Evolutionary conservation across 1,284 basidiomycete genomes (phyloP).

Genomic region (Cryptococcus neoformans): DNA sequence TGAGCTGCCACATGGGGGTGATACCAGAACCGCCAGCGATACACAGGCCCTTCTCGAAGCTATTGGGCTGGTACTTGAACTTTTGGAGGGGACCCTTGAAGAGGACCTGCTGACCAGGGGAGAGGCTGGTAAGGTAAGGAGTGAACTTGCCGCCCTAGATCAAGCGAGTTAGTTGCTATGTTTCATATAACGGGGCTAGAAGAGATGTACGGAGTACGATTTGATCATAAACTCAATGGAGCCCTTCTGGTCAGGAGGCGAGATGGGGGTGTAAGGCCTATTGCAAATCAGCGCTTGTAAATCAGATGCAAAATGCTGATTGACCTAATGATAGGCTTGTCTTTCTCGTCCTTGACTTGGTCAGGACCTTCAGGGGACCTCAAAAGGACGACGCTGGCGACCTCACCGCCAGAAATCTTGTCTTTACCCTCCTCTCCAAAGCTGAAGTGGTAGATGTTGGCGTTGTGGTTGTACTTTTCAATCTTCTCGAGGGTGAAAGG

Average conservation of each 20-base stretch:
- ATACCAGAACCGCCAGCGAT: slow-evolving; percentile 67
- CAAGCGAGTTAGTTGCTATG: neutral
- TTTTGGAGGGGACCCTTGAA: slow-evolving; percentile 91
- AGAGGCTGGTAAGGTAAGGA: slow-evolving; percentile 65
- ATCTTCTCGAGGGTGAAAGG: slow-evolving; percentile 74
- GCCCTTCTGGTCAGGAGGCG: slow-evolving; percentile 65
- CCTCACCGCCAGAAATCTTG: slow-evolving; percentile 62
- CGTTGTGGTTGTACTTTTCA: slow-evolving; percentile 90
- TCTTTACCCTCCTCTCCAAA: slow-evolving; percentile 65
- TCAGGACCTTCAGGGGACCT: slow-evolving; percentile 51
- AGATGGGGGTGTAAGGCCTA: slow-evolving; percentile 77
- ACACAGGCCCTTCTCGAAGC: slow-evolving; percentile 79
- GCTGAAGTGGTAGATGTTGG: slow-evolving; percentile 77
- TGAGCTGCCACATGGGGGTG: slow-evolving; percentile 58
- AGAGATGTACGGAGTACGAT: slow-evolving; percentile 54
- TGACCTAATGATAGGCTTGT: slow-evolving; percentile 78
- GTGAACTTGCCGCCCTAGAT: slow-evolving; percentile 67
- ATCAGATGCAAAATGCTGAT: slow-evolving; percentile 10
- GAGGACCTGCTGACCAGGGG: slow-evolving; percentile 76
- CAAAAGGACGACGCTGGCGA: slow-evolving; percentile 57
- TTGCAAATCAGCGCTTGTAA: neutral
- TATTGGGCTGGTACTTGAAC: slow-evolving; percentile 77
- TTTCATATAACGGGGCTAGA: neutral
- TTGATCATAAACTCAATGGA: slow-evolving; percentile 83
- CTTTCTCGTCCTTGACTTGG: slow-evolving; percentile 63